Conservation (phyloP, 495 filamentous ascomycete species). For the Aeminium ludgeri region DNA sequence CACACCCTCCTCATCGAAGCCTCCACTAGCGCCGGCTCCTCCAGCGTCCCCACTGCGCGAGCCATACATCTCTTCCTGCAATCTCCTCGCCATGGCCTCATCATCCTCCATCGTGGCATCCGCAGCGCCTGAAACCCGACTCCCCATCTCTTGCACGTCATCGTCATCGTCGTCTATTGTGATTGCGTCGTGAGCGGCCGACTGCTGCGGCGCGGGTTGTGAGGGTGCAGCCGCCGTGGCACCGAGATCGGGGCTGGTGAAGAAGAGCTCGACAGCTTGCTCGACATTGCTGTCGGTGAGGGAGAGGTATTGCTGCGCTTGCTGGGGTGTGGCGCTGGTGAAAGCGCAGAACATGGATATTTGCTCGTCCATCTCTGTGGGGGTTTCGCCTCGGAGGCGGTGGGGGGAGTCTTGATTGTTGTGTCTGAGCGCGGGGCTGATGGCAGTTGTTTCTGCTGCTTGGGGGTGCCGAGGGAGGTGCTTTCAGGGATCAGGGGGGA, state of each 20-base stretch:
- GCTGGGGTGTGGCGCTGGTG: constrained; percentile 44
- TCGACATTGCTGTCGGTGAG: constrained; percentile 65
- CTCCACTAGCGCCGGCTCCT: constrained; percentile 25
- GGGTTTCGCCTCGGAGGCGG: too few relatives aligned
- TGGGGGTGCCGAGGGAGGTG: too few relatives aligned
- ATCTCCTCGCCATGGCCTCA: constrained; percentile 73
- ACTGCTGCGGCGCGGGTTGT: constrained; percentile 22
- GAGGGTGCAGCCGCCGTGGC: constrained; percentile 23
- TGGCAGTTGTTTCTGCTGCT: too few relatives aligned
- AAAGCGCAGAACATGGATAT: constrained; percentile 48
- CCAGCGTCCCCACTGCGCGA: too few relatives aligned
- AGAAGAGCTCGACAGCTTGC: constrained; percentile 80
- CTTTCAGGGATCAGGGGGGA: too few relatives aligned
- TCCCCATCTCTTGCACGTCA: constrained; percentile 11
- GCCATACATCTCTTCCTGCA: constrained; percentile 81
- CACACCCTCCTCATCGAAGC: constrained; percentile 43
- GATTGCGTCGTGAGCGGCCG: constrained; percentile 8
- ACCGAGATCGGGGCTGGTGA: constrained; percentile 40
- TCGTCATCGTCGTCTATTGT: constrained; percentile 41
- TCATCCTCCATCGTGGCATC: constrained; percentile 48
- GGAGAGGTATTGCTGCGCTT: constrained; percentile 62
- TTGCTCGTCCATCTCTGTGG: constrained; percentile 28
- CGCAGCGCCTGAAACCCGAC: background rate
- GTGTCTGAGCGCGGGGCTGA: too few relatives aligned
- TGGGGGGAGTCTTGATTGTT: too few relatives aligned